Evolutionary conservation across 371 early-diverging fungal species (phyloP), one percentile per base, ranked within the genome.

Genomic region (Mortierella sp.): DNA sequence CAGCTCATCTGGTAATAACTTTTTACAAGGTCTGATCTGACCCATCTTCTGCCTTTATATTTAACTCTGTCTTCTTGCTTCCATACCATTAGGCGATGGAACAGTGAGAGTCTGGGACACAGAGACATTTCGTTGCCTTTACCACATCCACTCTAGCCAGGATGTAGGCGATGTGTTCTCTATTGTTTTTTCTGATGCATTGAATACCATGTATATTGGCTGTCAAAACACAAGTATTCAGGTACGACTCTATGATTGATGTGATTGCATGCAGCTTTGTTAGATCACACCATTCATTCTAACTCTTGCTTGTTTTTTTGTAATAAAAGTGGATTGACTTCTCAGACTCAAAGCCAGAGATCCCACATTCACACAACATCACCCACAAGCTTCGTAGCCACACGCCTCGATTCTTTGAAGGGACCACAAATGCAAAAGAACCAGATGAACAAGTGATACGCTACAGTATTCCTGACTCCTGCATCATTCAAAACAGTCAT

Each of bases 211-310:
- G 62, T 92, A 88, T 54, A 89, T 95, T 69, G 95, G 95, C 0
- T 93, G 94, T 68, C 94, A 94, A 74, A 93, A 95, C 77, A 93
- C 95, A 2, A 93, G 93, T 73, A 92, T 95, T 64, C 94, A 94
- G 87, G 92, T 89, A 88, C 49, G 45, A 39, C 8, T 37, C 28
- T 30, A 20, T 32, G 11, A 26, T 32, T 32, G 24, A 28, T 59
- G 32, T 20, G 1, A 10, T 37, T 28, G 58, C 39, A 39, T 40
- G 5, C 45, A 28, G 5, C 30, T 47, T 30, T 26, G 28, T 64
- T 35, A 4, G 62, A 62, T 43, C 28, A 26, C 51, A 64, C 64
- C 65, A 65, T 45, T 47, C 22, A 12, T 10, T 22, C 66, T 66
- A 9, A 47, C 59, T 11, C 3, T 37, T 43, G 28, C 37, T 47